Evolutionary conservation across 176 grass and related monocot species (phyloP).

Genomic region (Phoenix dactylifera): DNA sequence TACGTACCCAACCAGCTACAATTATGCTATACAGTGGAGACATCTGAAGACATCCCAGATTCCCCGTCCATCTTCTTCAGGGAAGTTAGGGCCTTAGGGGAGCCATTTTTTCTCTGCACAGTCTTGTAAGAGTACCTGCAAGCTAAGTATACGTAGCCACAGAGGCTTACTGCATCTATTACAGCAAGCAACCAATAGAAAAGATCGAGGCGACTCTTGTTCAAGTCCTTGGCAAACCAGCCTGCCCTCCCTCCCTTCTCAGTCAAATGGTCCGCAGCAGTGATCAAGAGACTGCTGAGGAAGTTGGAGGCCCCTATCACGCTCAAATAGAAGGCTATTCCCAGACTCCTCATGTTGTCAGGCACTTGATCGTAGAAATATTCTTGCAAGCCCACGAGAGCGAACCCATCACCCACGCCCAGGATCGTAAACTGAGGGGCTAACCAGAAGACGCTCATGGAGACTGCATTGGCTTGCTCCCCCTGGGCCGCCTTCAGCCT

Average conservation of each 20-base stretch:
- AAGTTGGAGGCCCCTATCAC: constrained; percentile 67
- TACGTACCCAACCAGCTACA: no score
- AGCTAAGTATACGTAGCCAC: constrained; percentile 38
- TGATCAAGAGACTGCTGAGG: constrained; percentile 55
- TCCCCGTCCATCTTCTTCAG: neutral
- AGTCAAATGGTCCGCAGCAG: constrained; percentile 32
- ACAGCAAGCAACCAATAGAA: constrained; percentile 58
- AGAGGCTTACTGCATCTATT: constrained; percentile 36
- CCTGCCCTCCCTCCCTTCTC: constrained; percentile 3
- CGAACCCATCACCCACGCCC: constrained; percentile 63
- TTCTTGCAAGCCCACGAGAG: constrained; percentile 72
- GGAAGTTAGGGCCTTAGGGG: neutral
- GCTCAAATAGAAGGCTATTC: constrained; percentile 66
- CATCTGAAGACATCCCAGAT: no score
- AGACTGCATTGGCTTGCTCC: neutral
- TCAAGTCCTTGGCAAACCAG: constrained; percentile 71
- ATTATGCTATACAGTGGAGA: no score
- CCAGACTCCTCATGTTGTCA: constrained; percentile 70
- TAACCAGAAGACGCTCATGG: constrained; percentile 53
- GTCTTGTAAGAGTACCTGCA: constrained; percentile 64
- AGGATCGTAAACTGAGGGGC: constrained; percentile 59
- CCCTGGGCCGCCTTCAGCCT: neutral
- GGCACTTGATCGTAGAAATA: constrained; percentile 93
- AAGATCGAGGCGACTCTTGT: constrained; percentile 52
- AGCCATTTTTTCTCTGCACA: constrained; percentile 28